Evolutionary conservation across 2,329 filamentous ascomycete genomes (phyloP).

Genomic region (Alternaria hordeiaustralica): DNA sequence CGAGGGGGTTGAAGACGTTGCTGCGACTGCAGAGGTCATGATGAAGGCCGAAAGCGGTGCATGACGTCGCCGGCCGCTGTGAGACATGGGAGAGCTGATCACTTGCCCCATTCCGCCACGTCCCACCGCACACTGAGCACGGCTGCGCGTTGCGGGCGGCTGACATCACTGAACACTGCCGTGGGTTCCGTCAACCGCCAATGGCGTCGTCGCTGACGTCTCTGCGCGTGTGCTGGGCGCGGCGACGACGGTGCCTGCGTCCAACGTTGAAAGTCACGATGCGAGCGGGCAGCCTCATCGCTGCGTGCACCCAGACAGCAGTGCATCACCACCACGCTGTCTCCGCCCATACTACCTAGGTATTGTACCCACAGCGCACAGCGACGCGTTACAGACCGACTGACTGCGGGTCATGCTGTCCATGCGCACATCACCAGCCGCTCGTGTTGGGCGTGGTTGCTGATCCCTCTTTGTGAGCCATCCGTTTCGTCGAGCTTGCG

Average conservation of each 20-base stretch:
- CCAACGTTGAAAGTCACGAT: neutral
- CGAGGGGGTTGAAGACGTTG: neutral
- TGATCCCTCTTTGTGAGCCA: constrained; percentile 26
- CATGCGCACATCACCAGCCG: constrained; percentile 21
- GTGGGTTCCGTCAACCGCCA: constrained; percentile 6
- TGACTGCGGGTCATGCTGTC: constrained; percentile 17
- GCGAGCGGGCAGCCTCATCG: neutral
- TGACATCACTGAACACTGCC: constrained; percentile 13
- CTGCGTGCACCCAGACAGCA: neutral
- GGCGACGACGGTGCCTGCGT: neutral
- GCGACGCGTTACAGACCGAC: constrained; percentile 1
- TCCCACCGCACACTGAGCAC: constrained; percentile 5
- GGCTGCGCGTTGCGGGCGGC: neutral
- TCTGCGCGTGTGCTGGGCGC: neutral
- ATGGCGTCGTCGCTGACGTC: neutral
- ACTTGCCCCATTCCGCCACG: constrained; percentile 2
- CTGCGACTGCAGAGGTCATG: neutral
- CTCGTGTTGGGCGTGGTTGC: constrained; percentile 23
- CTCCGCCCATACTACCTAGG: neutral
- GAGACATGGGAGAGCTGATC: constrained; percentile 6
- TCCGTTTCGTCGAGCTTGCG: constrained; percentile 17
- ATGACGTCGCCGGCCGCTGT: constrained; percentile 12
- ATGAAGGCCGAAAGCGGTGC: neutral
- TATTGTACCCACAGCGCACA: neutral
- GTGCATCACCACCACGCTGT: neutral